Evolutionary conservation across 2,329 filamentous ascomycete species (phyloP), one percentile per base, ranked within the genome.

Genomic region (Fusarium sp.): DNA sequence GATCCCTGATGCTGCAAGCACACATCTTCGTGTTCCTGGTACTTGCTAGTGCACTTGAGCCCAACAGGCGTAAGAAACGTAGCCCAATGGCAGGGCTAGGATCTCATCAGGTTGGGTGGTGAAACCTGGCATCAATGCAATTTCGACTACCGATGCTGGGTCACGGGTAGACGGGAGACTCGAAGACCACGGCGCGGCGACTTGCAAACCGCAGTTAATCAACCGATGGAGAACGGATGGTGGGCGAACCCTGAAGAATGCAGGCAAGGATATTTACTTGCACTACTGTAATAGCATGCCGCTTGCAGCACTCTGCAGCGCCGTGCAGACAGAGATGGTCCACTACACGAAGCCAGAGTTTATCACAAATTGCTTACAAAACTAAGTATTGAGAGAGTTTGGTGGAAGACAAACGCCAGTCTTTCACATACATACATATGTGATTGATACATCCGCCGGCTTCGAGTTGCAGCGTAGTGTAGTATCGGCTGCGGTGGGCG

Each of bases 231-330:
- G 48, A 35, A 33, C 19, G 31, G 55, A 58, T 55, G 58, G 69
- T 75, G 74, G 69, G 69, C 46, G 67, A 77, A 75, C 75, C 66
- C 54, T 63, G 67, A 72, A 60, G 63, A 54, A 69, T 66, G 67
- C 58, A 61, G 73, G 62, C 71, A 74, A 76, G 71, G 76, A 52
- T 75, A 65, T 41, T 60, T 58, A 54, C 54, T 63, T 70, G 69
- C 71, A 76, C 60, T 70, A 54, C 35, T 27, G 49, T 39, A 70
- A 63, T 52, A 69, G 59, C 60, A 73, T 62, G 49, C 72, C 66
- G 54, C 54, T 76, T 76, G 63, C 61, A 77, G 72, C 76, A 68
- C 63, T 57, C 57, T 77, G 74, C 72, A 78, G 39, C 54, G 31
- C n/a, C 39, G 23, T 57, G 54, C 29, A 57, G 39, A 25, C 41